A percentile compares a stretch with the other conserved stretches of the same genome.
Conservation (phyloP, 208 protist species). For the Crithidia acanthocephali region DNA sequence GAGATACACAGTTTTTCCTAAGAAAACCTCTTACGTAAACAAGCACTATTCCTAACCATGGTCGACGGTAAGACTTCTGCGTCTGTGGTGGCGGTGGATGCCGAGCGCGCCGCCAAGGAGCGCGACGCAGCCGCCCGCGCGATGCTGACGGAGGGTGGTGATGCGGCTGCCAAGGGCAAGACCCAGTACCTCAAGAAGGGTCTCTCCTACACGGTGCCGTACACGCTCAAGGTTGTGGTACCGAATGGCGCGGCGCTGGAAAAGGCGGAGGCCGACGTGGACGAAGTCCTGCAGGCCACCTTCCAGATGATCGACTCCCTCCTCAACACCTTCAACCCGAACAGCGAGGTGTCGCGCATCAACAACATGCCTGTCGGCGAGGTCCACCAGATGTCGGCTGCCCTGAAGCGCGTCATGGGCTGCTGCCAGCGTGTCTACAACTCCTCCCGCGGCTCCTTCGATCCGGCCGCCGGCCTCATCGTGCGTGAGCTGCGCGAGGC, state of each 20-base stretch:
- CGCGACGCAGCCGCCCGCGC: conserved; percentile 57
- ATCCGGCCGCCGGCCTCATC: conserved; percentile 45
- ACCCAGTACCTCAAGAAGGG: conserved; percentile 50
- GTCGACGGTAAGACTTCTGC: conserved; percentile 58
- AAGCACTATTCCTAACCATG: conserved; percentile 33
- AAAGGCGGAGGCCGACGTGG: conserved; percentile 25
- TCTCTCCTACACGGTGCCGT: conserved; percentile 74
- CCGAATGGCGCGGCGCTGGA: conserved; percentile 27
- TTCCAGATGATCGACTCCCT: conserved; percentile 70
- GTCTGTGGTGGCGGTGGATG: conserved; percentile 59
- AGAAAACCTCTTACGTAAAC: neutral
- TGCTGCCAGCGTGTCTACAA: conserved; percentile 57
- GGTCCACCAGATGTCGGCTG: conserved; percentile 62
- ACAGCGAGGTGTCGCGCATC: conserved; percentile 64
- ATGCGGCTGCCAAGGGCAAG: conserved; percentile 23
- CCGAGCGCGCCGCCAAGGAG: conserved; percentile 53
- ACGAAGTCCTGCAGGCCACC: conserved; percentile 40
- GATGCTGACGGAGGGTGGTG: conserved; percentile 53
- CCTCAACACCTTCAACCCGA: conserved; percentile 68
- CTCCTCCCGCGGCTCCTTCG: conserved; percentile 58
- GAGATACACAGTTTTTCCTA: too few species aligned
- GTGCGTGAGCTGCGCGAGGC: conserved; percentile 40
- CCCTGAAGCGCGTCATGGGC: conserved; percentile 51
- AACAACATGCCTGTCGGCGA: conserved; percentile 48
- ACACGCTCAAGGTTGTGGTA: conserved; percentile 62